These are phyloP conservation scores for Fusarium paranaense DNA, from an alignment of 2,329 filamentous ascomycete species.

Conservation along the genomic window DNA sequence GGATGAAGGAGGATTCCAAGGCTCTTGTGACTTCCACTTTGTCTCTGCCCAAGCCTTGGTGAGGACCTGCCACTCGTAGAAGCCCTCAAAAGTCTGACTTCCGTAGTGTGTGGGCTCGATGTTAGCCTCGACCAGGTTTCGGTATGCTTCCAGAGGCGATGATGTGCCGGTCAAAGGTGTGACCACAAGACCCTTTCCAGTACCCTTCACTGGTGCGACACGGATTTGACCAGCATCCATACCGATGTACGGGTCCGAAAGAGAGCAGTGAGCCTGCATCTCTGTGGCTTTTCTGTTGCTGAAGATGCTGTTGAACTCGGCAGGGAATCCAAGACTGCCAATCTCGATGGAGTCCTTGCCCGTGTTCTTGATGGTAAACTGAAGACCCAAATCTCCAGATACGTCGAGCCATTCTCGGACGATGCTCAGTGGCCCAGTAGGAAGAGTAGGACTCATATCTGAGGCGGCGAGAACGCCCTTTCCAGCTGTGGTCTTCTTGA, in stretches of 20 bases:
- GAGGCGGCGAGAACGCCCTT: constrained; percentile 53
- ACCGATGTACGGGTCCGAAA: constrained; percentile 71
- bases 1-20: constrained; percentile 68
- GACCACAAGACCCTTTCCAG: constrained; percentile 64
- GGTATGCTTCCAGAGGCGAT: constrained; percentile 66
- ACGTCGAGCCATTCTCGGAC: constrained; percentile 64
- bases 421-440: constrained; percentile 55
- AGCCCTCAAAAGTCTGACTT: constrained; percentile 69
- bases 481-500: constrained; percentile 28
- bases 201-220: constrained; percentile 63
- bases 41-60: constrained; percentile 66
- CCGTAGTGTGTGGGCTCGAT: constrained; percentile 57
- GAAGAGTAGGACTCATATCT: constrained; percentile 56
- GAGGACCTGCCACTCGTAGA: constrained; percentile 70
- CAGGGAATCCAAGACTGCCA: constrained; percentile 68
- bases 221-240: constrained; percentile 68
- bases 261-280: constrained; percentile 63
- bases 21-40: constrained; percentile 62
- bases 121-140: constrained; percentile 60
- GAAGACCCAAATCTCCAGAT: constrained; percentile 61
- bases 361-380: constrained; percentile 63
- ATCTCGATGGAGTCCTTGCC: constrained; percentile 59
- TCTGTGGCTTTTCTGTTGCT: constrained; percentile 60
- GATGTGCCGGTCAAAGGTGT: constrained; percentile 60
- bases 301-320: constrained; percentile 73